phyloP scores from a whole-genome alignment of 176 grass and related monocot species.

The Miscanthus lutarioriparius region DNA sequence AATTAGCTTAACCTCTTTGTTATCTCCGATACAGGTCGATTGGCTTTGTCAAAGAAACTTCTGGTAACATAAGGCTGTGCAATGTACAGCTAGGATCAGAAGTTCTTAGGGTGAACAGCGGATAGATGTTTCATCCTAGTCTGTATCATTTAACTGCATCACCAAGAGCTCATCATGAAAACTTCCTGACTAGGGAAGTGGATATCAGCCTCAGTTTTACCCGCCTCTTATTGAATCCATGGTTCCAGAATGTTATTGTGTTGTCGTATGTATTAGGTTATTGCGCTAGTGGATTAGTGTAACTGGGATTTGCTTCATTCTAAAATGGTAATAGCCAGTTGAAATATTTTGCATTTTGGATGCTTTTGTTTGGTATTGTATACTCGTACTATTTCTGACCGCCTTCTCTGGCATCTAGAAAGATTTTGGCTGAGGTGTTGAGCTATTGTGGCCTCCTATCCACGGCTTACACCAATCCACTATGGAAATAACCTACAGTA shows the following conservation, averaged over 20 bases:
- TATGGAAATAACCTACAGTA: too few relatives aligned
- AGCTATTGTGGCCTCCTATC: neutral
- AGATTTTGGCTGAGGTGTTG: neutral
- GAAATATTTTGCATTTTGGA: neutral
- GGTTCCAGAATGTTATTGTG: neutral
- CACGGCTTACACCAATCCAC: too few relatives aligned
- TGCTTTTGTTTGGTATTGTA: neutral
- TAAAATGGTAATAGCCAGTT: conserved; percentile 7
- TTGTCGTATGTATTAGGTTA: conserved; percentile 34
- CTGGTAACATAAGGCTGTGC: neutral
- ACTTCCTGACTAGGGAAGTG: neutral
- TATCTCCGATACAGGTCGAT: neutral
- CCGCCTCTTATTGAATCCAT: neutral
- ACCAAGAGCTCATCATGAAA: neutral
- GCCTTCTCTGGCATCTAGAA: neutral
- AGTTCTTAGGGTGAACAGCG: conserved; percentile 4
- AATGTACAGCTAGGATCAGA: conserved; percentile 11
- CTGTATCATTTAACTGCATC: conserved; percentile 5
- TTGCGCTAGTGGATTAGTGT: conserved; percentile 11
- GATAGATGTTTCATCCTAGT: neutral
- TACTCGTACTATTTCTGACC: neutral
- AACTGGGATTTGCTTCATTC: neutral
- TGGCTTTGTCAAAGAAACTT: neutral
- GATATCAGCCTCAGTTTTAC: neutral
- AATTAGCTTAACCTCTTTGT: neutral